Evolutionary conservation across 164 flowering plant genomes (phyloP).

Genomic region (Litsea cubeba): DNA sequence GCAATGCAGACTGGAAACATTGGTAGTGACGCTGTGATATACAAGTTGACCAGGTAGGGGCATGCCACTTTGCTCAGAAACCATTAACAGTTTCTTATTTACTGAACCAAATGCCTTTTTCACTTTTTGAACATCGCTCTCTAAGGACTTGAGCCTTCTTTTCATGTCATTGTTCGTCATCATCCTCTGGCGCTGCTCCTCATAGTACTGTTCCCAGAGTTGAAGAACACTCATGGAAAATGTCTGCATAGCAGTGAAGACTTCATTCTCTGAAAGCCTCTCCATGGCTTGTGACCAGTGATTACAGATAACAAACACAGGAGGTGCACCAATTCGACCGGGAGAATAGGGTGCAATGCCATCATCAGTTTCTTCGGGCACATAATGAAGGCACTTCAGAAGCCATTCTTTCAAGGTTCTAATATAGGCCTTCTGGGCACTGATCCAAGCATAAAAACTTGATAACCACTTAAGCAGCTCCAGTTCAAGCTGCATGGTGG

Average conservation of each 20-base stretch:
- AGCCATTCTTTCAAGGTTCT: conserved; percentile 59
- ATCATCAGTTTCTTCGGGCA: conserved; percentile 51
- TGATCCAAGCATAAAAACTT: conserved; percentile 42
- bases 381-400: conserved; percentile 32
- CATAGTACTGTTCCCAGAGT: conserved; percentile 24
- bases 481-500: conserved; percentile 28
- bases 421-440: conserved; percentile 40
- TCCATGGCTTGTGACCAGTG: conserved; percentile 51
- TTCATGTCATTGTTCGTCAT: conserved; percentile 32
- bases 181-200: conserved; percentile 28
- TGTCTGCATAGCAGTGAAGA: conserved; percentile 39
- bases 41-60: conserved; percentile 31
- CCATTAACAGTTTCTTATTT: conserved; percentile 57
- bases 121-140: conserved; percentile 73
- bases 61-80: conserved; percentile 34
- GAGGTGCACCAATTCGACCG: conserved; percentile 45
- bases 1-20: conserved; percentile 38
- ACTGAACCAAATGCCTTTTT: conserved; percentile 69
- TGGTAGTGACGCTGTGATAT: conserved; percentile 47
- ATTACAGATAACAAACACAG: conserved; percentile 41
- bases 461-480: conserved; percentile 44
- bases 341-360: conserved; percentile 46
- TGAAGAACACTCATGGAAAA: conserved; percentile 25
- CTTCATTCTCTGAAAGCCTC: conserved; percentile 42
- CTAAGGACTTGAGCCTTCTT: conserved; percentile 49